phyloP scores from a whole-genome alignment of 192 early-diverging fungal species.

The Coemansia sp. region DNA sequence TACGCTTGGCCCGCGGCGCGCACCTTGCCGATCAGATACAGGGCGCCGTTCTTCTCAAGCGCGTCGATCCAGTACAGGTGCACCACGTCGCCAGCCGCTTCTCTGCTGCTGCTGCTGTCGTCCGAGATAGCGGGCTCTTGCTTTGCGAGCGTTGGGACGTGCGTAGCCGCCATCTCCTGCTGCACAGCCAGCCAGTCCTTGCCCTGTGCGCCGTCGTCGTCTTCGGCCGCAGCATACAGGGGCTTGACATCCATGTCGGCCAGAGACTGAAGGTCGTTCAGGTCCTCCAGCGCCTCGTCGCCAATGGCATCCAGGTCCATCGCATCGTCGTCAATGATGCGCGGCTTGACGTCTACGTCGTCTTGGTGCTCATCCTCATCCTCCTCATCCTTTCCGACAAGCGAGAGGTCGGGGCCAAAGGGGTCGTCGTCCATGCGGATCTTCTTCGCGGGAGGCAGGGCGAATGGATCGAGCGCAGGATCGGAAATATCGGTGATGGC shows the following conservation, averaged over 20 bases:
- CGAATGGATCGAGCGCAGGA: conserved; percentile 33
- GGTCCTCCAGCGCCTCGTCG: conserved; percentile 28
- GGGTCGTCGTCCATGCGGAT: conserved; percentile 20
- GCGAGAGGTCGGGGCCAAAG: conserved; percentile 2
- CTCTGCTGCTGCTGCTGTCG: not conserved
- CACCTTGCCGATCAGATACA: conserved; percentile 95
- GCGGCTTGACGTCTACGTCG: not conserved
- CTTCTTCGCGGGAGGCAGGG: conserved; percentile 21
- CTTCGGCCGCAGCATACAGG: conserved; percentile 20
- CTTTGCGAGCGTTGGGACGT: not conserved
- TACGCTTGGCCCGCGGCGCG: conserved; percentile 3
- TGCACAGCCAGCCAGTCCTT: conserved; percentile 32
- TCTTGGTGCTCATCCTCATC: not conserved
- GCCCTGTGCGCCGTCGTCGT: conserved; percentile 19
- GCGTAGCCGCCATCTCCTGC: conserved; percentile 13
- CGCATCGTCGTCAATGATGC: not conserved
- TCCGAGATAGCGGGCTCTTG: not conserved
- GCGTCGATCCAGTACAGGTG: conserved; percentile 93
- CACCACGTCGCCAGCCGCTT: conserved; percentile 21
- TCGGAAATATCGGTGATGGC: conserved; percentile 26
- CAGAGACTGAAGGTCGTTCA: conserved; percentile 11
- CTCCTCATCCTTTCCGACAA: not conserved
- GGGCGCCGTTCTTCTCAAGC: conserved; percentile 71
- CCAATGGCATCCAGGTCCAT: conserved; percentile 15
- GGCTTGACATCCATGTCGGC: conserved; percentile 4